These are phyloP conservation scores for Epithele typhae DNA, from an alignment of 768 basidiomycete species.

Conservation along the genomic window DNA sequence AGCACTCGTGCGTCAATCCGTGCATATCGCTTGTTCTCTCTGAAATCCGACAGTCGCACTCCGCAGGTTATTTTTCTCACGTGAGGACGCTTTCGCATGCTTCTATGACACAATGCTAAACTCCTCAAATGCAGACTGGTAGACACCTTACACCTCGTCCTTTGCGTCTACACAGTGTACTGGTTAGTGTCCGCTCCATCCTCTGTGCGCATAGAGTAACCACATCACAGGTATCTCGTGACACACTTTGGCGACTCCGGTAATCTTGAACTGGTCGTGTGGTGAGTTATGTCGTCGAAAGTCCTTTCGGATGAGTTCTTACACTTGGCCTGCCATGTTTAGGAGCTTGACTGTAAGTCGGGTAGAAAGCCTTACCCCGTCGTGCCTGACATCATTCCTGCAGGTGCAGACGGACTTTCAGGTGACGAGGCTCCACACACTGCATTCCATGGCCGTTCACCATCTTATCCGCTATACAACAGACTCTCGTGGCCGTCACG, in stretches of 20 bases:
- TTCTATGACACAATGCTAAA: background rate
- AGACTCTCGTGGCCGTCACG: slow-evolving; percentile 47
- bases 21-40: background rate
- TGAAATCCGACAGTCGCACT: too few relatives aligned
- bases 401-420: slow-evolving; percentile 51
- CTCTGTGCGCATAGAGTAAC: too few relatives aligned
- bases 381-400: background rate
- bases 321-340: background rate
- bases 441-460: background rate
- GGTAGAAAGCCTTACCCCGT: background rate
- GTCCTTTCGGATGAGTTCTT: background rate
- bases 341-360: slow-evolving; percentile 21
- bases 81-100: background rate
- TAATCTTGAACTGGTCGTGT: slow-evolving; percentile 34
- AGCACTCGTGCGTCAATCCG: slow-evolving; percentile 28
- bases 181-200: slow-evolving; percentile 36
- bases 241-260: slow-evolving; percentile 36
- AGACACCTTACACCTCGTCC: slow-evolving; percentile 40
- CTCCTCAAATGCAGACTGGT: slow-evolving; percentile 29
- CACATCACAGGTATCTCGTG: slow-evolving; percentile 43
- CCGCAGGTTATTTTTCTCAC: slow-evolving; percentile 9
- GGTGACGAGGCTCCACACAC: slow-evolving; percentile 28
- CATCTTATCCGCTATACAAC: background rate
- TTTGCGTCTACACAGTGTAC: slow-evolving; percentile 43
- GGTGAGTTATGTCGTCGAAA: slow-evolving; percentile 28